Percentiles rank a stretch among this genome's conserved stretches.
Conservation (phyloP, 805 yeast species). For the Saturnispora galanensis region DNA sequence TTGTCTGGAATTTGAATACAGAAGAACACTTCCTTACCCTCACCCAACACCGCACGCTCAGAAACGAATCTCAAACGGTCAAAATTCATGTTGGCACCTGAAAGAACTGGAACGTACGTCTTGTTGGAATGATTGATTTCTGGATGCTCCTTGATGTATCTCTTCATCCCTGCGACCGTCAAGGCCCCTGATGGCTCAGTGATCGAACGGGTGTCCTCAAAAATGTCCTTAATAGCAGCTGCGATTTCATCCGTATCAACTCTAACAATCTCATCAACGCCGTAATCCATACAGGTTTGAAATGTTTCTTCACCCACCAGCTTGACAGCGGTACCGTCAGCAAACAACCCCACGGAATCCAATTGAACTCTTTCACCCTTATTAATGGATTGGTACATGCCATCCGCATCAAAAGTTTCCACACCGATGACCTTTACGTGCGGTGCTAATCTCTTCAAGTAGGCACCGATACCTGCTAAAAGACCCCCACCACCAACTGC, state of each 20-base stretch:
- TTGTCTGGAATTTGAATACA: constrained; percentile 83
- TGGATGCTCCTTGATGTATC: constrained; percentile 59
- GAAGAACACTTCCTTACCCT: constrained; percentile 91
- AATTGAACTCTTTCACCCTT: constrained; percentile 46
- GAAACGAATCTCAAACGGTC: constrained; percentile 92
- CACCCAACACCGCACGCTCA: constrained; percentile 97
- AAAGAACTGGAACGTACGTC: constrained; percentile 74
- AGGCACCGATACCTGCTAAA: constrained; percentile 82
- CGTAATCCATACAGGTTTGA: constrained; percentile 57
- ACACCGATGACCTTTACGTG: constrained; percentile 93
- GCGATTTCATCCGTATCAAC: constrained; percentile 70
- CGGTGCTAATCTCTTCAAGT: constrained; percentile 93
- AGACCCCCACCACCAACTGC: constrained; percentile 98
- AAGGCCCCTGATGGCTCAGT: constrained; percentile 98
- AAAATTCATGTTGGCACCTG: constrained; percentile 98
- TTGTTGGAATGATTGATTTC: constrained; percentile 60
- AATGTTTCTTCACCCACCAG: constrained; percentile 86
- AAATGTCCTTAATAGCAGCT: constrained; percentile 95
- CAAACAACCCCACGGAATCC: constrained; percentile 83
- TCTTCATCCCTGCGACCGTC: constrained; percentile 89
- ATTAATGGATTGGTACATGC: constrained; percentile 65
- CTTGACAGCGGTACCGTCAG: constrained; percentile 97
- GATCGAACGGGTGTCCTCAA: constrained; percentile 88
- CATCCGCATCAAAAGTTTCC: constrained; percentile 92
- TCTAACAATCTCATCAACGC: constrained; percentile 67